phyloP scores from a whole-genome alignment of 768 basidiomycete species.

The Phaffia australis region DNA sequence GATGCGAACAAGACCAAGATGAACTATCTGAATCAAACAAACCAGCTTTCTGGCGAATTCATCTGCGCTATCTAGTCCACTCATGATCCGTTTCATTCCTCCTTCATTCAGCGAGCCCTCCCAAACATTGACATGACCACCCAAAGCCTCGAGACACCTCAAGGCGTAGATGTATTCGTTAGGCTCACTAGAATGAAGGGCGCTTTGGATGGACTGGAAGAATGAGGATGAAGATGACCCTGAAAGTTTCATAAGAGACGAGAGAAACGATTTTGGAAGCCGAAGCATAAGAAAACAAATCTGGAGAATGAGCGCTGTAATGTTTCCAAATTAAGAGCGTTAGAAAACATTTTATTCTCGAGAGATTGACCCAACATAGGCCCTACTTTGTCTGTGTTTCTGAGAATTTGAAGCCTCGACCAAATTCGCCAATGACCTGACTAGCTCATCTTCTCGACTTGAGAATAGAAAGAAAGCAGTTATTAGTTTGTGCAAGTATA shows the following conservation, averaged over 20 bases:
- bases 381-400: not conserved
- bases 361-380: not conserved
- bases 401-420: too few relatives aligned
- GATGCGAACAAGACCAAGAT: too few relatives aligned
- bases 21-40: not conserved
- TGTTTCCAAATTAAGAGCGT: not conserved
- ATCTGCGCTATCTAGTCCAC: slow-evolving; percentile 17
- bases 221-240: not conserved
- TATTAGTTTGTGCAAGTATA: too few relatives aligned
- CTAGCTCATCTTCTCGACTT: too few relatives aligned
- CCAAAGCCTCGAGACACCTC: slow-evolving; percentile 6
- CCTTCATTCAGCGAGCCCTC: not conserved
- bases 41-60: slow-evolving; percentile 8
- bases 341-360: not conserved
- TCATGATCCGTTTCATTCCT: slow-evolving; percentile 5
- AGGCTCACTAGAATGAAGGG: not conserved
- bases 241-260: not conserved
- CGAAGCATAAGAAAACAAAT: not conserved
- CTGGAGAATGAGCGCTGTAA: not conserved
- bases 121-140: not conserved
- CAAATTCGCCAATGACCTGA: too few relatives aligned
- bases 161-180: slow-evolving; percentile 19
- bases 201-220: not conserved
- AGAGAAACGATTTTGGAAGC: too few relatives aligned
- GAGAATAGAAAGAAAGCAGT: too few relatives aligned